Conservation (phyloP, 164 flowering plant species). For the Sextonia rubra region DNA sequence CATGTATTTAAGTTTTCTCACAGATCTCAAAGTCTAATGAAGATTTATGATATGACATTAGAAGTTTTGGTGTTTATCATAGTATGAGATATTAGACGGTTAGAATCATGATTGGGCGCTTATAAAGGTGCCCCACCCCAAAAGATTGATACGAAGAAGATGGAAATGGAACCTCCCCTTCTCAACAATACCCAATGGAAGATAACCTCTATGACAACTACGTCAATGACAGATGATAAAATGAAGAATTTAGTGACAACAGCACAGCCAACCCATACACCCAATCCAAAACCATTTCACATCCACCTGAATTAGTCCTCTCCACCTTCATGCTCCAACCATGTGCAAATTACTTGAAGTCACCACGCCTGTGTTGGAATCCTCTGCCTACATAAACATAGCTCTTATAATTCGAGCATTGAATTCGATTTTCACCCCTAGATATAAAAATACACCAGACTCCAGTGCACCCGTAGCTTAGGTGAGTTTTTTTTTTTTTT, state of each 20-base stretch:
- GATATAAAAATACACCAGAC: too few species aligned
- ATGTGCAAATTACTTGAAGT: background rate
- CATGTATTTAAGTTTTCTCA: too few species aligned
- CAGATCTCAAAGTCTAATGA: too few species aligned
- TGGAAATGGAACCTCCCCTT: background rate
- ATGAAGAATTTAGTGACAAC: background rate
- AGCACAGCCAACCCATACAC: conserved; percentile 1
- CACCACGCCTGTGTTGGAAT: background rate
- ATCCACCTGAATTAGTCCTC: background rate
- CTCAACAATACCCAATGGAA: background rate
- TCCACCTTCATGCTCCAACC: background rate
- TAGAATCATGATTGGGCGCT: too few species aligned
- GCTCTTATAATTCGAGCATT: too few species aligned
- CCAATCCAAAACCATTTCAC: background rate
- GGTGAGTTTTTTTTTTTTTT: too few species aligned
- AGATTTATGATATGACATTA: too few species aligned
- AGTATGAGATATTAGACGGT: too few species aligned
- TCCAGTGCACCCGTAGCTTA: too few species aligned
- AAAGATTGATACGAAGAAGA: background rate
- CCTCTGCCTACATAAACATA: conserved; percentile 23
- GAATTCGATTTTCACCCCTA: too few species aligned
- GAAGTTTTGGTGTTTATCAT: too few species aligned
- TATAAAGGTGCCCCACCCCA: too few species aligned
- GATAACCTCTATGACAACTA: background rate
- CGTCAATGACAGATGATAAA: background rate